Evolutionary conservation across 345 rosid genomes (phyloP), one percentile per base, ranked within the genome.

Genomic region (Hevea brasiliensis): DNA sequence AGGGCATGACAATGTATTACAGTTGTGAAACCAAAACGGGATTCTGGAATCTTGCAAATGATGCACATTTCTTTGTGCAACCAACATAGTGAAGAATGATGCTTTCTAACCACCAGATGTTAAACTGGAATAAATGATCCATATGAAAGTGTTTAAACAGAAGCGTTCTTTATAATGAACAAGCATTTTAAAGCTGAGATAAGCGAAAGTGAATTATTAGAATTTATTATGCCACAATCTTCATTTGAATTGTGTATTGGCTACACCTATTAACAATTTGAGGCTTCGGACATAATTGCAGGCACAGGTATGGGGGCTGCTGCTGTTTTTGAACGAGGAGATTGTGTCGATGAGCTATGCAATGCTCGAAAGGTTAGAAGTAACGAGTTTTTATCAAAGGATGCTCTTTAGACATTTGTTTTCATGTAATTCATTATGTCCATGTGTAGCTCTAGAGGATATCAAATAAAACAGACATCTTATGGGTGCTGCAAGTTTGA

Each of bases 291-390:
- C 9, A 37, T 44, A 60, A 62, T 35, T 48, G 78, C 87, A 92
- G 96, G 93, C 53, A 75, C 88, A 0, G 95, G 95, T 11, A 90
- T 92, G 97, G 95, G 98, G 20, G 97, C 97, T 20, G 95, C 97
- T 40, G 98, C 93, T 59, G 97, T 92, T 70, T 85, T 94, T 0
- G 97, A 90, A 72, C 88, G 93, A 80, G 97, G 97, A 57, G 97
- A 89, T 74, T 76, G 77, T 23, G 81, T 67, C 8, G 97, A 94
- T 61, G 86, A 76, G 54, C 48, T 87, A 8, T 75, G 86, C 65
- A 85, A 89, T 45, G 88, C 86, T 57, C 77, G 77, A 50, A 66
- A 60, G n/a, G 76, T 67, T 61, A 70, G 74, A 63, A 81, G 65
- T 26, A 75, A 70, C 20, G 45, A 57, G 29, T 81, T 80, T 56